These are phyloP conservation scores for Acorus calamus DNA, from an alignment of 106 monocot genomes.

Conservation along the genomic window DNA sequence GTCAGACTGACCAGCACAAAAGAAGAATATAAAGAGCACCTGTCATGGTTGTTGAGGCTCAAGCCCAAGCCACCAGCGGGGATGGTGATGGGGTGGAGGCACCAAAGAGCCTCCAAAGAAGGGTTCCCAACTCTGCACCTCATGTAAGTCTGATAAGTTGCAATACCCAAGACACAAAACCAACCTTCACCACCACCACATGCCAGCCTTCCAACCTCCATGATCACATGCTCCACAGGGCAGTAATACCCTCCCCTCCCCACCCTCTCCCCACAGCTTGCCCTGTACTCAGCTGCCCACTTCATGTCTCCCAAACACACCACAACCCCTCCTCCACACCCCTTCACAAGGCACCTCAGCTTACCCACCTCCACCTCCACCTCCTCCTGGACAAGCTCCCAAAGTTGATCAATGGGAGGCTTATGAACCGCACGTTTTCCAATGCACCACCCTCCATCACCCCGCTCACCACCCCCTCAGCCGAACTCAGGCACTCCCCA, in stretches of 20 bases:
- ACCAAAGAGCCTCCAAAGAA: slow-evolving; percentile 53
- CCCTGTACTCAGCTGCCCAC: slow-evolving; percentile 78
- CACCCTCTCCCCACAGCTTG: slow-evolving; percentile 21
- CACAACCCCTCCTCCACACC: slow-evolving; percentile 55
- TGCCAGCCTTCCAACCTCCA: slow-evolving; percentile 69
- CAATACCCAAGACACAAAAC: slow-evolving; percentile 57
- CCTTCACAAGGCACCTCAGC: slow-evolving; percentile 54
- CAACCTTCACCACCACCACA: slow-evolving; percentile 17
- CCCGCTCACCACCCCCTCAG: slow-evolving; percentile 46
- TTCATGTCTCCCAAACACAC: slow-evolving; percentile 73
- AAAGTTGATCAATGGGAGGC: slow-evolving; percentile 57
- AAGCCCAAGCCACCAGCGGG: slow-evolving; percentile 44
- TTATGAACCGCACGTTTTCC: slow-evolving; percentile 50
- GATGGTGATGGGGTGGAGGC: slow-evolving; percentile 39
- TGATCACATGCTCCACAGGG: slow-evolving; percentile 71
- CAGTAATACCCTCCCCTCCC: slow-evolving; percentile 36
- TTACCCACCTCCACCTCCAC: slow-evolving; percentile 77
- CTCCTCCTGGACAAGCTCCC: slow-evolving; percentile 46
- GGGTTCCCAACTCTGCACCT: slow-evolving; percentile 50
- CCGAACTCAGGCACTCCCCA: slow-evolving; percentile 52
- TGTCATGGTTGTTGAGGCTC: slow-evolving; percentile 44
- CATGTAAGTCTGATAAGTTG: slow-evolving; percentile 49
- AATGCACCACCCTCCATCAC: slow-evolving; percentile 67
- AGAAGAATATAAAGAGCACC: slow-evolving; percentile 9
- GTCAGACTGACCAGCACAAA: no score